Conservation (phyloP, 257 asterid species). For the Ajuga chamaepitys region DNA sequence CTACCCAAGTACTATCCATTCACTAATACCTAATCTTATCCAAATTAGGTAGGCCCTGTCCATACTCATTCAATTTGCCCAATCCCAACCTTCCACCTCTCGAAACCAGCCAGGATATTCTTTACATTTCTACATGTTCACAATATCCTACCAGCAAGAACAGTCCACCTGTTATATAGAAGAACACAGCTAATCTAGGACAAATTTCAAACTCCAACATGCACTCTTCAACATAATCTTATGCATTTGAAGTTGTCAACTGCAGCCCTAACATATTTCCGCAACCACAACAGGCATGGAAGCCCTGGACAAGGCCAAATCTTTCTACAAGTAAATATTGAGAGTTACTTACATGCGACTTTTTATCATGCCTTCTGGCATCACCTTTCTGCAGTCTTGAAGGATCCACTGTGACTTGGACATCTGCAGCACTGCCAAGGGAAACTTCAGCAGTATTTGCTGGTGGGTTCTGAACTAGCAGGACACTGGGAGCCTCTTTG, state of each 20-base stretch:
- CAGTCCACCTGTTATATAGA: neutral
- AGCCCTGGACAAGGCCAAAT: too few relatives aligned
- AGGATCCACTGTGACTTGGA: constrained; percentile 23
- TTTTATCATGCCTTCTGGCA: constrained; percentile 28
- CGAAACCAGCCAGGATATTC: neutral
- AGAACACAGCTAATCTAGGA: neutral
- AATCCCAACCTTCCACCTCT: neutral
- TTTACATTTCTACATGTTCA: neutral
- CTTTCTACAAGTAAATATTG: constrained; percentile 8
- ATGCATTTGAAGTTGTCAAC: too few relatives aligned
- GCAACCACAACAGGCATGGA: too few relatives aligned
- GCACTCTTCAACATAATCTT: too few relatives aligned
- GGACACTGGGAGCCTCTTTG: too few relatives aligned
- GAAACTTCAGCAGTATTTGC: constrained; percentile 39
- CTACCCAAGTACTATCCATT: neutral
- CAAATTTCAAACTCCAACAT: neutral
- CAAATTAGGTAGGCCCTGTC: neutral
- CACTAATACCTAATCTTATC: neutral
- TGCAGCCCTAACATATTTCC: neutral
- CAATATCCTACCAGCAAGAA: neutral
- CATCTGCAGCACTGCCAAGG: constrained; percentile 30
- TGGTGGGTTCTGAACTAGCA: too few relatives aligned
- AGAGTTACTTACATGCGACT: constrained; percentile 32
- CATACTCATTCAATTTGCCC: neutral
- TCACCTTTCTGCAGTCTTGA: constrained; percentile 34